Evolutionary conservation across 2,329 filamentous ascomycete genomes (phyloP).

Genomic region (Chrysosphaeria jannelii): DNA sequence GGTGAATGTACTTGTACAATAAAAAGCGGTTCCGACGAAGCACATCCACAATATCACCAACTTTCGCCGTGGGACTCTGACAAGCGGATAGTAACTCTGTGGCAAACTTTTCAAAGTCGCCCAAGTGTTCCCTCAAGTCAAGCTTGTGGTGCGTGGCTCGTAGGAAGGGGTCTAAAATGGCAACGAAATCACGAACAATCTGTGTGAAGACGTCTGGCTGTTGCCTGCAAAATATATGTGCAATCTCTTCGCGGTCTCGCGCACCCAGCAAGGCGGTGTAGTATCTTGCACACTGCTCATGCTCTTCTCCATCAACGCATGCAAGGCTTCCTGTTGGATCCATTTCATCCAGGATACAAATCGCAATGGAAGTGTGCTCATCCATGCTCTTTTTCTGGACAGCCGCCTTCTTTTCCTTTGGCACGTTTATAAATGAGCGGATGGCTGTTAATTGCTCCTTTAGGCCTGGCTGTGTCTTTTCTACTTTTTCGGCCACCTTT

Average conservation of each 20-base stretch:
- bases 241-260: constrained; percentile 42
- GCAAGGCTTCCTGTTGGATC: constrained; percentile 16
- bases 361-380: constrained; percentile 26
- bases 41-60: constrained; percentile 41
- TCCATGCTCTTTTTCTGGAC: constrained; percentile 22
- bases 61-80: constrained; percentile 22
- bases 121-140: constrained; percentile 37
- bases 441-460: constrained; percentile 32
- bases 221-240: constrained; percentile 31
- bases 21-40: constrained; percentile 31
- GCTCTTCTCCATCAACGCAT: constrained; percentile 25
- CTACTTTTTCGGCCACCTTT: constrained; percentile 31
- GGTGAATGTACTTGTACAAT: constrained; percentile 40
- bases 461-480: constrained; percentile 25
- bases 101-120: constrained; percentile 35
- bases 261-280: constrained; percentile 39
- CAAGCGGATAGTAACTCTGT: constrained; percentile 35
- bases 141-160: constrained; percentile 38
- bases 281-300: constrained; percentile 35
- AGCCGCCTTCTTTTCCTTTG: constrained; percentile 24
- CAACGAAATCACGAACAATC: constrained; percentile 29
- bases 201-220: constrained; percentile 45
- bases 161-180: constrained; percentile 46
- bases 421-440: constrained; percentile 21
- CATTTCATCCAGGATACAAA: constrained; percentile 27